These are phyloP conservation scores for Cicer bijugum DNA, from an alignment of 306 rosid genomes.

Conservation along the genomic window DNA sequence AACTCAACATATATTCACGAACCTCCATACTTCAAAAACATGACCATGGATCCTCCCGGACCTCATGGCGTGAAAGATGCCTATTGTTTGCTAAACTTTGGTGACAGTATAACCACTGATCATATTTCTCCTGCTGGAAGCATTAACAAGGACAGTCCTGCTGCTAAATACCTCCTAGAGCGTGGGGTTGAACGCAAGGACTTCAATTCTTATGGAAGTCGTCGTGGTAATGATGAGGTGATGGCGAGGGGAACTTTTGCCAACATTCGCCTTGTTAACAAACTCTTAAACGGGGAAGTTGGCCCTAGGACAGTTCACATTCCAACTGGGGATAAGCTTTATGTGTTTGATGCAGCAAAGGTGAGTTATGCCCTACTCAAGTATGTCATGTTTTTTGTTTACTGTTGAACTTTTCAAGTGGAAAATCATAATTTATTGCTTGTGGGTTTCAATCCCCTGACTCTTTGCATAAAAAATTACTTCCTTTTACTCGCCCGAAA, in stretches of 20 bases:
- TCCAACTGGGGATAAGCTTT: conserved; percentile 84
- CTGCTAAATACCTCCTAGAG: conserved; percentile 81
- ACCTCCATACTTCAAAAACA: conserved; percentile 88
- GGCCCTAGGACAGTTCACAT: conserved; percentile 84
- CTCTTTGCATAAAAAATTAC: background rate
- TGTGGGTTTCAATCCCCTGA: background rate
- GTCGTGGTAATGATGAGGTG: conserved; percentile 92
- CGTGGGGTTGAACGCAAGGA: conserved; percentile 83
- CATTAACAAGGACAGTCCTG: conserved; percentile 93
- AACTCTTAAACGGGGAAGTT: conserved; percentile 89
- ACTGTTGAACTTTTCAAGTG: conserved; percentile 6
- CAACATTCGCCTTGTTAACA: conserved; percentile 86
- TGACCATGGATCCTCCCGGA: conserved; percentile 88
- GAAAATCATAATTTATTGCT: conserved; percentile 5
- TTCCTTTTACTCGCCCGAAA: background rate
- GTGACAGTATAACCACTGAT: conserved; percentile 95
- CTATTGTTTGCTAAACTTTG: conserved; percentile 81
- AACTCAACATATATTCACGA: conserved; percentile 91
- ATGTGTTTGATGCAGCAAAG: conserved; percentile 78
- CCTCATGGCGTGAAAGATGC: conserved; percentile 90
- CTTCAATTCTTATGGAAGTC: conserved; percentile 96
- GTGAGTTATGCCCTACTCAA: conserved; percentile 56
- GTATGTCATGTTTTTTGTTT: background rate
- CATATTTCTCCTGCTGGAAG: conserved; percentile 98
- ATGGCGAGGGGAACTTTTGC: conserved; percentile 99